Evolutionary conservation across 106 monocot genomes (phyloP), one percentile per base, ranked within the genome.

Genomic region (Acanthochlamys bracteata): DNA sequence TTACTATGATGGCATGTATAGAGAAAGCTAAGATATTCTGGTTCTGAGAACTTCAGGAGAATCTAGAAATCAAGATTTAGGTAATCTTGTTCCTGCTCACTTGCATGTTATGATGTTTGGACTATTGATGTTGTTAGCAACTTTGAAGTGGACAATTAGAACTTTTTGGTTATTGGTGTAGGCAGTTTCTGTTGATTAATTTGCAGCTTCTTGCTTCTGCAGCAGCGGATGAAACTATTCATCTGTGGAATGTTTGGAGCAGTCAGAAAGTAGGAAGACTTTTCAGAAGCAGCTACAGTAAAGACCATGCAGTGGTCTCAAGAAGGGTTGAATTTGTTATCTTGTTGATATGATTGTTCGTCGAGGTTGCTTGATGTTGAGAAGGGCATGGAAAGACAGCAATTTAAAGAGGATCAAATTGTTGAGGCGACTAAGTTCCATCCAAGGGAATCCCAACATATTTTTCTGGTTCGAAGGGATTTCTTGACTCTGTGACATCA

Each of bases 171-270:
- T 33, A 49, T 49, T 14, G 4, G 9, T 10, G 4, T 20, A 55
- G n/a, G 20, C 20, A 20, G 10, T 55, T 20, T 55, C n/a, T 55
- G 55, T 21, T 63, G 12, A 23, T 46, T 66, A 63, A 59, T 65
- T 61, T 74, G 53, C 82, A 96, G 96, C 91, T 98, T 75, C 96
- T 98, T 77, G 96, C 96, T 80, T 98, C 96, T 74, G 85, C 96
- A 73, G 83, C 88, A 59, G 88, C 91, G 96, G 91, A 98, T 77
- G 78, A 83, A 11, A 81, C 76, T 4, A 71, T 98, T 14, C 42
- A 62, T 60, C 64, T 98, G 40, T 98, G 91, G 91, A 98, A 91
- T 55, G 84, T 88, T 20, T 88, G 96, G 96, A 78, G 49, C 21
- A 78, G 70, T 33, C 81, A 78, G 41, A 67, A 71, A 23, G 76